Evolutionary conservation across 345 rosid species (phyloP).

Genomic region (Nasturtium officinale): DNA sequence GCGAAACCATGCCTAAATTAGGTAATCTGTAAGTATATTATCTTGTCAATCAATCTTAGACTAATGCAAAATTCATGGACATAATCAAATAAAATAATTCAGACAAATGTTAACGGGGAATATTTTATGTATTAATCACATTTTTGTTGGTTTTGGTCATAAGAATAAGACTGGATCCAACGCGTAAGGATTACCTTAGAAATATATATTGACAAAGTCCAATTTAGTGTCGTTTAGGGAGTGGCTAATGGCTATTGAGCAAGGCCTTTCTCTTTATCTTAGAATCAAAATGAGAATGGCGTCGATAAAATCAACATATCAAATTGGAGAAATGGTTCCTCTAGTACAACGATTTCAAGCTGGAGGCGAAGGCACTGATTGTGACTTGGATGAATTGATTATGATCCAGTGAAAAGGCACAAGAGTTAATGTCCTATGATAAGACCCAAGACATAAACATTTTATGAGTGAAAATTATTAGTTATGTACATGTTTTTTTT

Average conservation of each 20-base stretch:
- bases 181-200: not conserved
- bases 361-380: not conserved
- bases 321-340: not conserved
- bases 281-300: not conserved
- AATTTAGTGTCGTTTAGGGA: not conserved
- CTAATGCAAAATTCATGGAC: not conserved
- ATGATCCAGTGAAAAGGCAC: not conserved
- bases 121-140: not conserved
- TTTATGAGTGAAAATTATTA: no score
- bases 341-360: not conserved
- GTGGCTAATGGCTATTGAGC: not conserved
- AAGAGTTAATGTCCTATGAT: not conserved
- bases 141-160: slow-evolving; percentile 4
- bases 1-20: not conserved
- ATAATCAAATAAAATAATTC: slow-evolving; percentile 6
- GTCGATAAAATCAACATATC: slow-evolving; percentile 4
- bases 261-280: not conserved
- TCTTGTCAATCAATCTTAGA: not conserved
- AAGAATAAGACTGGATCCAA: not conserved
- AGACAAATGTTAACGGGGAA: not conserved
- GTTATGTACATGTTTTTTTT: not conserved
- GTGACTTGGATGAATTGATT: not conserved
- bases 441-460: not conserved
- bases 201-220: slow-evolving; percentile 7
- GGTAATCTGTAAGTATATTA: not conserved